phyloP scores from a whole-genome alignment of 1,139 yeast species.

The Blastobotrys proliferans region DNA sequence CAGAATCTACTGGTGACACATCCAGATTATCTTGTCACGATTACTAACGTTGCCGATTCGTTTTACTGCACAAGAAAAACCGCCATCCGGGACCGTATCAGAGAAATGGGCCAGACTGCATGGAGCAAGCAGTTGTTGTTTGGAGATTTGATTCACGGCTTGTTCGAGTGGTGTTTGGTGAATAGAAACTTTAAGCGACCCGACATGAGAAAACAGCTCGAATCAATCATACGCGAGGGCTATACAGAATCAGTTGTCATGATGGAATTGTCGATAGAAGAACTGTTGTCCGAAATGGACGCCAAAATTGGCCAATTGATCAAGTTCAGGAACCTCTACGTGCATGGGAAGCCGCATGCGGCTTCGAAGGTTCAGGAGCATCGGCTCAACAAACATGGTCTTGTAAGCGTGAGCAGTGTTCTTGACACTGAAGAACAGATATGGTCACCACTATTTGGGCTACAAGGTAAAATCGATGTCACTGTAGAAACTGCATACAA shows the following conservation, averaged over 20 bases:
- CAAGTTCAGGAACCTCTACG: conserved; percentile 57
- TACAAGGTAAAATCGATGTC: conserved; percentile 89
- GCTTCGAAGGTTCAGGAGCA: conserved; percentile 26
- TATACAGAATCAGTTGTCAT: conserved; percentile 53
- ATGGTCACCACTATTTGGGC: conserved; percentile 87
- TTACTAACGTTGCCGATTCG: conserved; percentile 78
- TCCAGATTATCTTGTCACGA: conserved; percentile 78
- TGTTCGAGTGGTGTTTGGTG: conserved; percentile 66
- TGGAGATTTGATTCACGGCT: conserved; percentile 75
- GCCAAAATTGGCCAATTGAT: conserved; percentile 56
- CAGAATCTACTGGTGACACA: conserved; percentile 67
- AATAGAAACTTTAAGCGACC: conserved; percentile 42
- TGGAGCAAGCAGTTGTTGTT: conserved; percentile 56
- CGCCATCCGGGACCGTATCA: conserved; percentile 53
- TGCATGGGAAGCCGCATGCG: conserved; percentile 28
- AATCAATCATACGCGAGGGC: conserved; percentile 40
- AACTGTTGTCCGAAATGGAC: conserved; percentile 45
- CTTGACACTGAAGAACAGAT: conserved; percentile 86
- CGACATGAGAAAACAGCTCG: conserved; percentile 45
- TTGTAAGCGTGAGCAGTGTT: conserved; percentile 51
- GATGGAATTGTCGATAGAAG: conserved; percentile 48
- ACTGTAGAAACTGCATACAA: conserved; percentile 53
- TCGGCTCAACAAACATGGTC: conserved; percentile 18
- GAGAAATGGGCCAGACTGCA: conserved; percentile 38
- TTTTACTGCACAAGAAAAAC: conserved; percentile 69